Evolutionary conservation across 1,284 basidiomycete genomes (phyloP), one percentile per base, ranked within the genome.

Genomic region (Apiotrichum brassicae): DNA sequence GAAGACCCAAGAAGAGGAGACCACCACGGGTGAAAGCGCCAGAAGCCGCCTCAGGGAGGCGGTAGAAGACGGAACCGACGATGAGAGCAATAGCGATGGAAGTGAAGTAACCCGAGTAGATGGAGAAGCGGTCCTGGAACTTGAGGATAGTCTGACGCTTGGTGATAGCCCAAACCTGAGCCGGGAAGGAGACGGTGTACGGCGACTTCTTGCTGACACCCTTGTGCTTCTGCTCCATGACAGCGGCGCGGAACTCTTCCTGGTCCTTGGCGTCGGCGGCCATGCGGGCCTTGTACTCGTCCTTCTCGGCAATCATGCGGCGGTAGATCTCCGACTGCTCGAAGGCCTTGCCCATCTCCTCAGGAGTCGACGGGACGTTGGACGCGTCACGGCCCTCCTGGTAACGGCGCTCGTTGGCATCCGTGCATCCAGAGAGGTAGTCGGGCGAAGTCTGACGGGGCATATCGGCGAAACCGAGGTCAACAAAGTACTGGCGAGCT

Each of bases 21-120:
- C 87, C 82, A 25, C 88, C 90, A 56, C 89, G 81, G 19, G 88
- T 90, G 74, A 94, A 94, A 0, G 85, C 86, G 33, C 89, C 89
- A 32, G 79, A 79, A 8, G 88, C 81, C 0, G 85, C 84, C 16
- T 78, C 61, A 3, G 87, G 85, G 26, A 86, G 78, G 48, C 86
- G 80, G 61, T 82, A 81, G 74, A 81, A 92, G 14, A 84, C 82
- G 18, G 79, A 82, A 30, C 89, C 89, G 58, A 86, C 78, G 45
- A 94, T 80, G 42, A 94, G 71, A 43, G 86, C 83, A 33, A 62
- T 50, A 45, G 55, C 11, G 65, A 77, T 76, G 2, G 79, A 77
- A 36, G 85, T 71, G 3, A 76, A 70, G 65, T 81, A 85, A 61
- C 82, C 84, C 1, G 86, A 87, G 65, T 79, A 78, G 43, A 93